Percentiles rank a stretch among this genome's conserved stretches.
phyloP scores from a whole-genome alignment of 176 grass and related monocot genomes.

The Eleusine coracana region DNA sequence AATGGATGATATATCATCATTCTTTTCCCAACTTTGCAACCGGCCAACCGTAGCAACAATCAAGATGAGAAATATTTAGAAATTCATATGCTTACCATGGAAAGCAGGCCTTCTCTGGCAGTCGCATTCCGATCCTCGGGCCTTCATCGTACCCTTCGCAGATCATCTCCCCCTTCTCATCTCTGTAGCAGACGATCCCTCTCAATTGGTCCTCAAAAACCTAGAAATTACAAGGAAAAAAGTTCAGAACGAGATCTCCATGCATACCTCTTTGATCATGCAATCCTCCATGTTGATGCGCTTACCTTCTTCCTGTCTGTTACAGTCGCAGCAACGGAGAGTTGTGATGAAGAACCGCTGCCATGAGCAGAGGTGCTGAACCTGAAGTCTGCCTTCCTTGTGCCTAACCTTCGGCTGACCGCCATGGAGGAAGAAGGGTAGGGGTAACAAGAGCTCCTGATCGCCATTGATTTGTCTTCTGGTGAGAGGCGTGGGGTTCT shows the following conservation, averaged over 20 bases:
- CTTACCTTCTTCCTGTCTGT: slow-evolving; percentile 33
- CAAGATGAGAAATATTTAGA: not conserved
- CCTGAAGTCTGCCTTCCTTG: slow-evolving; percentile 20
- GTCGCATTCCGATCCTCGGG: slow-evolving; percentile 46
- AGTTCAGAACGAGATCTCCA: not conserved
- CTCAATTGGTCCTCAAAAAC: slow-evolving; percentile 79
- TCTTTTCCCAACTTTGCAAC: not conserved
- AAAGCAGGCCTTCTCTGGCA: slow-evolving; percentile 56
- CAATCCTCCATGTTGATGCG: not conserved
- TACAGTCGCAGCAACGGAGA: slow-evolving; percentile 23
- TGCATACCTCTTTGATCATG: not conserved
- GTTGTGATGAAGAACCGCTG: slow-evolving; percentile 11
- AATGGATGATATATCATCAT: not conserved
- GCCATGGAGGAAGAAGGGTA: slow-evolving; percentile 16
- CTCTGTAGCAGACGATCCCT: slow-evolving; percentile 81
- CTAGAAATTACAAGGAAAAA: slow-evolving; percentile 20
- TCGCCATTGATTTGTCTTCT: slow-evolving; percentile 4
- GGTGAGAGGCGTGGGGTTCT: not conserved
- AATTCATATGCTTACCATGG: slow-evolving; percentile 44
- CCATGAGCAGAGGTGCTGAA: slow-evolving; percentile 37
- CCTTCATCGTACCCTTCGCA: slow-evolving; percentile 95
- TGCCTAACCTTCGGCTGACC: slow-evolving; percentile 17
- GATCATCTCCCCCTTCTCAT: slow-evolving; percentile 78
- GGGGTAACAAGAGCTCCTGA: not conserved
- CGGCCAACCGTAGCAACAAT: not conserved